phyloP scores from a whole-genome alignment of 2,329 filamentous ascomycete genomes.

The Chaetomiaceae sp. region DNA sequence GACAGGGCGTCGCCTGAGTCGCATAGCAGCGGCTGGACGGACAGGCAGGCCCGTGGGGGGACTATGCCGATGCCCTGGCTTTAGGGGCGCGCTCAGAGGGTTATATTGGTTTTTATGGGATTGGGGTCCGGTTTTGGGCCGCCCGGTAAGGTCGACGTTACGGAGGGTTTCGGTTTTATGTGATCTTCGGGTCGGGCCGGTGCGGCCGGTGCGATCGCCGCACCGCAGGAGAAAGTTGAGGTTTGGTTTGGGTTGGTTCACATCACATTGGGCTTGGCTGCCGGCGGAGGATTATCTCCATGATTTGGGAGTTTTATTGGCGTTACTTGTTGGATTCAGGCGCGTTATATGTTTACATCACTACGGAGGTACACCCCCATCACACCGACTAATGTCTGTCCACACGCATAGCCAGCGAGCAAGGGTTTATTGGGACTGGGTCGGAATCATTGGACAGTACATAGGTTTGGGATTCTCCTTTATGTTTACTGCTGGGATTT shows the following conservation, averaged over 20 bases:
- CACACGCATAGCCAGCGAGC: background rate
- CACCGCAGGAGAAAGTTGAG: background rate
- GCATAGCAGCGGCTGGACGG: slow-evolving; percentile 19
- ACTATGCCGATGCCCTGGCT: slow-evolving; percentile 16
- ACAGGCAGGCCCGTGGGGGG: slow-evolving; percentile 11
- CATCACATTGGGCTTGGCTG: too few relatives aligned
- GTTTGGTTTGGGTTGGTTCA: too few relatives aligned
- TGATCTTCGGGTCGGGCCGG: background rate
- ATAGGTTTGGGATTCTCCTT: background rate
- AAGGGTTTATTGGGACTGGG: background rate
- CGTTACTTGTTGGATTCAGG: too few relatives aligned
- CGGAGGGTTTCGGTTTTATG: background rate
- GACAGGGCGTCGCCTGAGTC: slow-evolving; percentile 14
- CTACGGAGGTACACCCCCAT: too few relatives aligned
- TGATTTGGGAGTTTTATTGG: too few relatives aligned
- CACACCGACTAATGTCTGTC: background rate
- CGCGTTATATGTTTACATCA: too few relatives aligned
- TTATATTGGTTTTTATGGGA: too few relatives aligned
- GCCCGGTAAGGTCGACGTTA: background rate
- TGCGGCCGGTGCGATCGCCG: background rate
- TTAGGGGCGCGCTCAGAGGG: background rate
- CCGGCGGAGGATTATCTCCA: too few relatives aligned
- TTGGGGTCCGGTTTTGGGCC: background rate
- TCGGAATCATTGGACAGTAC: background rate
- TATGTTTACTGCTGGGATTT: too few relatives aligned